Percentiles rank a stretch among this genome's conserved stretches.
Conservation (phyloP, 257 asterid species). For the Hygrophila difformis region DNA sequence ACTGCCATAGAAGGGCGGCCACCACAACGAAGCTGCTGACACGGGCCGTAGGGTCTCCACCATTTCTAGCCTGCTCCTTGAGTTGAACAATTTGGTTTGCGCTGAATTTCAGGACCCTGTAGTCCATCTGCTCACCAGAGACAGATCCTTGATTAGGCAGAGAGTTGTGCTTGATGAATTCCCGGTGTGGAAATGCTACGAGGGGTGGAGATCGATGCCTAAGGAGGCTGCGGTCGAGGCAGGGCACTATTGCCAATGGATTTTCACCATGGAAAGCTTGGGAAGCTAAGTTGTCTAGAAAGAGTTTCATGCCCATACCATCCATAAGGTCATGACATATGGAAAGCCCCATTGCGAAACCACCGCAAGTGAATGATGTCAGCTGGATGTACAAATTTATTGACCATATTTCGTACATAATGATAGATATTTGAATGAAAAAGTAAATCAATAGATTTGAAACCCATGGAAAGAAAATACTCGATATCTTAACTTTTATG, state of each 20-base stretch:
- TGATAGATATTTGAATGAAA: no score
- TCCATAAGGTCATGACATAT: constrained; percentile 34
- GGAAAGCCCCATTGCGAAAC: constrained; percentile 40
- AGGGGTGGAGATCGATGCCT: constrained; percentile 38
- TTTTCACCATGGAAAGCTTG: constrained; percentile 31
- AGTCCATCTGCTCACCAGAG: no score
- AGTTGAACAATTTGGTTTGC: no score
- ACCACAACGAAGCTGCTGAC: no score
- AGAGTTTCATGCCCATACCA: constrained; percentile 32
- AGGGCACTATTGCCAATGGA: constrained; percentile 28
- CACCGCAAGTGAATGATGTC: constrained; percentile 56
- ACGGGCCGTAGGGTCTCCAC: no score
- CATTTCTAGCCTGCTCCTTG: no score
- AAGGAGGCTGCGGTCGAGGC: constrained; percentile 14
- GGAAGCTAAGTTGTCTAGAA: no score
- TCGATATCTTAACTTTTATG: no score
- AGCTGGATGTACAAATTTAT: constrained; percentile 19
- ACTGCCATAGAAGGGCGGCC: no score
- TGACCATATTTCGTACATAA: no score
- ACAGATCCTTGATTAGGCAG: no score
- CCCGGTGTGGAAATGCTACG: constrained; percentile 39
- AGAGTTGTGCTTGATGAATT: constrained; percentile 30
- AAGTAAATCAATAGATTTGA: not conserved
- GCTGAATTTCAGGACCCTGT: no score
- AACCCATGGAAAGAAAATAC: not conserved